Evolutionary conservation across 73 alveolate genomes (phyloP).

Genomic region (Paramecium tetraurelia): DNA sequence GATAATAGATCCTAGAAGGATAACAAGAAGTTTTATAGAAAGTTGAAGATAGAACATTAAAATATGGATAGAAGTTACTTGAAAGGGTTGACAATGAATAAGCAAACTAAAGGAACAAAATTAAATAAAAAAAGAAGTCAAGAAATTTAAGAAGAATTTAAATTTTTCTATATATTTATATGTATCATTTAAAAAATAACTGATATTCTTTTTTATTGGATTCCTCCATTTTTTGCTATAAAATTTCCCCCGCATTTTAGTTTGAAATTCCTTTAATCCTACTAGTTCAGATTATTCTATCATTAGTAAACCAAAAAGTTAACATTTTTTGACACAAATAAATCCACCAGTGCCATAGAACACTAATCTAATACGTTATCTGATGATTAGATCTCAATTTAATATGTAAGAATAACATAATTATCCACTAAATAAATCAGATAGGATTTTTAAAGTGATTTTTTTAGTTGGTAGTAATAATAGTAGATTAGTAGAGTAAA

Average conservation of each 20-base stretch:
- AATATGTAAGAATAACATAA: background rate
- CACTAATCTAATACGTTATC: no score
- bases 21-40: background rate
- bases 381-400: no score
- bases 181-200: background rate
- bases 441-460: background rate
- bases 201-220: no score
- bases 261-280: no score
- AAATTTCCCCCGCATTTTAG: no score
- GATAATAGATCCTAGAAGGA: background rate
- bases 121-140: background rate
- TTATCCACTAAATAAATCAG: background rate
- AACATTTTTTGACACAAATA: no score
- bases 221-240: no score
- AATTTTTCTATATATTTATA: background rate
- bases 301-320: no score
- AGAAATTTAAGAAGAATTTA: background rate
- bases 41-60: conserved; percentile 17
- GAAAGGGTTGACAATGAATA: conserved; percentile 4
- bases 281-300: no score
- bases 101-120: conserved; percentile 14
- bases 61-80: conserved; percentile 1
- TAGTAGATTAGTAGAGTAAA: background rate
- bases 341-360: no score
- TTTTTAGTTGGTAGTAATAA: background rate